These are phyloP conservation scores for Microdochium bolleyi DNA, from an alignment of 2,329 filamentous ascomycete species.

Conservation along the genomic window DNA sequence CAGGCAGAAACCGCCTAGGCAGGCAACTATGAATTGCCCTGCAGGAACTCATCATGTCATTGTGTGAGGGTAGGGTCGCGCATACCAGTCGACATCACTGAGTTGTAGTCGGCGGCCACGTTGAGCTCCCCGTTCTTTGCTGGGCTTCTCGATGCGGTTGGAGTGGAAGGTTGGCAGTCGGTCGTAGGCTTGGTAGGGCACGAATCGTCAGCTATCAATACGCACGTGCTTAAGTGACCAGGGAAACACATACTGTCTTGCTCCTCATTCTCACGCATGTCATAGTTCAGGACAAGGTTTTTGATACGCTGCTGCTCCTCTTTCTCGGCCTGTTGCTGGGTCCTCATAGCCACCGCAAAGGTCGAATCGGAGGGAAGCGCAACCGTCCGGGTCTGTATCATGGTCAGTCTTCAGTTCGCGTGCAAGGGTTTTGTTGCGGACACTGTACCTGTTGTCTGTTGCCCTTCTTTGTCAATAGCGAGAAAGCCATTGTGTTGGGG, in stretches of 20 bases:
- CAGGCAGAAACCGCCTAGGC: too few relatives aligned
- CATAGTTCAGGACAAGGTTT: conserved; percentile 92
- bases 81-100: conserved; percentile 96
- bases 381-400: conserved; percentile 71
- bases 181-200: conserved; percentile 37
- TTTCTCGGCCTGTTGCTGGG: conserved; percentile 86
- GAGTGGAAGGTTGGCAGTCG: conserved; percentile 39
- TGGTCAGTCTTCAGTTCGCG: neutral
- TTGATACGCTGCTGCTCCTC: conserved; percentile 99
- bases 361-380: conserved; percentile 85
- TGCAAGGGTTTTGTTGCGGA: conserved; percentile 1
- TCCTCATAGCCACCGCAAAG: conserved; percentile 94
- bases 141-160: conserved; percentile 47
- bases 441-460: conserved; percentile 78
- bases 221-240: conserved; percentile 25
- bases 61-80: conserved; percentile 13
- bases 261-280: conserved; percentile 78
- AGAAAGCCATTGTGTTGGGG: conserved; percentile 86
- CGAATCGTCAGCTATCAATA: conserved; percentile 35
- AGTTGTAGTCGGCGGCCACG: conserved; percentile 85
- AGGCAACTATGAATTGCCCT: too few relatives aligned
- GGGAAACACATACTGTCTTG: conserved; percentile 61
- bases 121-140: conserved; percentile 64
- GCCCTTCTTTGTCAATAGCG: conserved; percentile 88
- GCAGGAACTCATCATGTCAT: too few relatives aligned